These are phyloP conservation scores for Ascoidea asiatica DNA, from an alignment of 805 yeast species.

Conservation along the genomic window DNA sequence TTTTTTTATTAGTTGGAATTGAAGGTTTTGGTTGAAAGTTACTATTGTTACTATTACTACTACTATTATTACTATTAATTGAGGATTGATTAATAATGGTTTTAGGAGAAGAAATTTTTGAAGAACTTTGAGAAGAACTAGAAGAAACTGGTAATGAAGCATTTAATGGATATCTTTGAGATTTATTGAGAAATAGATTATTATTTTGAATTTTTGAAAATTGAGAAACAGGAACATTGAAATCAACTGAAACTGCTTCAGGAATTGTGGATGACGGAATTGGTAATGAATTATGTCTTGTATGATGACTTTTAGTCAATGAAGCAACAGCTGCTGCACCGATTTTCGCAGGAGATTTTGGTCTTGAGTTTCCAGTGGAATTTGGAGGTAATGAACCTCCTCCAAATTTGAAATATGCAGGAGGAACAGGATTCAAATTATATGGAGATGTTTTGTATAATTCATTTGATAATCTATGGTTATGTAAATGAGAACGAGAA, in stretches of 20 bases:
- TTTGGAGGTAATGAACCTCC: no score
- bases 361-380: no score
- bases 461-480: no score
- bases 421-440: no score
- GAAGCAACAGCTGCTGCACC: no score
- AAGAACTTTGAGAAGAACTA: constrained; percentile 1
- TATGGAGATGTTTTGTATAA: no score
- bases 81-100: constrained; percentile 1
- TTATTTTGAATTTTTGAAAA: background rate
- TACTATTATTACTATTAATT: constrained; percentile 7
- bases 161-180: constrained; percentile 6
- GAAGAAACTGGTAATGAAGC: constrained; percentile 1
- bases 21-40: constrained; percentile 3
- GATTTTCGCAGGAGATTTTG: no score
- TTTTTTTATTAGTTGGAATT: constrained; percentile 9
- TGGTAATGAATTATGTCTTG: background rate
- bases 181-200: constrained; percentile 7
- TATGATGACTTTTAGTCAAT: background rate
- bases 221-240: no score
- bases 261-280: no score
- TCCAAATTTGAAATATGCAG: no score
- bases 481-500: no score
- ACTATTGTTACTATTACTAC: constrained; percentile 4
- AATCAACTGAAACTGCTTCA: no score
- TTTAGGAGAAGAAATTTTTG: background rate